Conservation (phyloP, 2,329 filamentous ascomycete genomes). For the Hymenoscyphus fraxineus region DNA sequence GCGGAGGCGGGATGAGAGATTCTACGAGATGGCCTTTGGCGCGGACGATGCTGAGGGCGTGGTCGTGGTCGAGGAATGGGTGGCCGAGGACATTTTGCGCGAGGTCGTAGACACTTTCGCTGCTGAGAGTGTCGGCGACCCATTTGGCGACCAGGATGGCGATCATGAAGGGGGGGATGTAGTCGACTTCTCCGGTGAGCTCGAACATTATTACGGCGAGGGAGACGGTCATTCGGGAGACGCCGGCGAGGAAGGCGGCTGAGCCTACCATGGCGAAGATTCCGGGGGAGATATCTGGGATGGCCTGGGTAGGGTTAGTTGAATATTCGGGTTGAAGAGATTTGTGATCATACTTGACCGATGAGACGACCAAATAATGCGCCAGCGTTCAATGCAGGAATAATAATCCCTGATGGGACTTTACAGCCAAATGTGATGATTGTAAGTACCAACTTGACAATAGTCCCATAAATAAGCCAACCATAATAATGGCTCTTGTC, state of each 20-base stretch:
- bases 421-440: conserved; percentile 58
- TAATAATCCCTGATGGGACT: conserved; percentile 58
- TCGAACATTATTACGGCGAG: conserved; percentile 60
- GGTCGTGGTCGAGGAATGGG: conserved; percentile 53
- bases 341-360: conserved; percentile 33
- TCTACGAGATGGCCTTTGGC: conserved; percentile 39
- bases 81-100: conserved; percentile 57
- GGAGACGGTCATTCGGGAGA: conserved; percentile 55
- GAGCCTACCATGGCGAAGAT: conserved; percentile 60
- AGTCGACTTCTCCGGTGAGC: conserved; percentile 55
- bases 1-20: conserved; percentile 48
- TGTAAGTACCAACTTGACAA: conserved; percentile 53
- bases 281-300: conserved; percentile 46
- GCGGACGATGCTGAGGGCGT: conserved; percentile 42
- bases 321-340: not conserved
- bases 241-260: conserved; percentile 55
- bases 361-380: conserved; percentile 55
- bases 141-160: conserved; percentile 58
- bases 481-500: conserved; percentile 44
- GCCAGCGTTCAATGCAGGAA: conserved; percentile 54
- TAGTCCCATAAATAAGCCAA: conserved; percentile 49
- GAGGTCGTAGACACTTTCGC: conserved; percentile 55
- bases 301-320: conserved; percentile 1
- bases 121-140: conserved; percentile 51
- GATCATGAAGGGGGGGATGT: conserved; percentile 55